Evolutionary conservation across 2,329 filamentous ascomycete species (phyloP).

Genomic region (Trichoderma sp.): DNA sequence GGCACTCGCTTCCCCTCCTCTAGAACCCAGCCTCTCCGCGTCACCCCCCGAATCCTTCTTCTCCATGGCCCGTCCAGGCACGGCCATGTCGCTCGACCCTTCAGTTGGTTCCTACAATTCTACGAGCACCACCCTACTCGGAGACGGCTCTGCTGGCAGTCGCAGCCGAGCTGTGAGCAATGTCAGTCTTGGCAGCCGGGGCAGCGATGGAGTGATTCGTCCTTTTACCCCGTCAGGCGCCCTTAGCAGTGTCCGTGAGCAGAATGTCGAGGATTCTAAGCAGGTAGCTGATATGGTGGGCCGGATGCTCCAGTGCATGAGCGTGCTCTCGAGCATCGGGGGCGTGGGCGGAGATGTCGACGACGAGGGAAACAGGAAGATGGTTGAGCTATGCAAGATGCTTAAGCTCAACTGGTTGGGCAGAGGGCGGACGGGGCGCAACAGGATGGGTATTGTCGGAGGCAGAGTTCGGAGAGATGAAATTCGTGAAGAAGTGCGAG

Average conservation of each 20-base stretch:
- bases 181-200: constrained; percentile 63
- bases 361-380: constrained; percentile 72
- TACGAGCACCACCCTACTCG: constrained; percentile 75
- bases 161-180: constrained; percentile 84
- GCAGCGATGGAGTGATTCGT: constrained; percentile 40
- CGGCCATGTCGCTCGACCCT: constrained; percentile 71
- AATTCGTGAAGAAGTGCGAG: constrained; percentile 41
- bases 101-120: constrained; percentile 76
- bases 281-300: constrained; percentile 93
- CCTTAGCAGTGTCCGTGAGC: constrained; percentile 49
- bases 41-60: constrained; percentile 49
- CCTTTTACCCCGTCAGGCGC: constrained; percentile 50
- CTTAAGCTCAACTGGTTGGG: constrained; percentile 97
- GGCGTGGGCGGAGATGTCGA: constrained; percentile 54
- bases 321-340: constrained; percentile 75
- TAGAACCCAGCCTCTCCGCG: constrained; percentile 49
- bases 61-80: constrained; percentile 60
- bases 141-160: constrained; percentile 54
- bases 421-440: constrained; percentile 81
- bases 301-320: constrained; percentile 93
- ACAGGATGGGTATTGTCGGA: constrained; percentile 86
- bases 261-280: constrained; percentile 65
- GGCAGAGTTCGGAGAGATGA: constrained; percentile 51
- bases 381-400: constrained; percentile 79
- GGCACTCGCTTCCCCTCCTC: constrained; percentile 52